Conservation (phyloP, 257 asterid species). For the Solanum infundibuliforme region DNA sequence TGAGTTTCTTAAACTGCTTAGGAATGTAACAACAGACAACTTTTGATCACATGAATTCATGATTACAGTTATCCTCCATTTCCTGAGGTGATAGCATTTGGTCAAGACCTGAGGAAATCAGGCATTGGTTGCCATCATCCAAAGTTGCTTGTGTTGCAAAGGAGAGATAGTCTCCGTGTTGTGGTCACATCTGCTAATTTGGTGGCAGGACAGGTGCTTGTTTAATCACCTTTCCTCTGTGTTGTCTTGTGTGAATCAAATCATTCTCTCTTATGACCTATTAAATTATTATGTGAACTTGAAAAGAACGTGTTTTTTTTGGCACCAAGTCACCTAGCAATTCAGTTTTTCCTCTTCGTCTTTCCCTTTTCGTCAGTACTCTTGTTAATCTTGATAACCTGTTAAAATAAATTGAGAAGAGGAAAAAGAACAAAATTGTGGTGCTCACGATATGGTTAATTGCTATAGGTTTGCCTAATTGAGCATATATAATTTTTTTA, state of each 20-base stretch:
- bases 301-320: background rate
- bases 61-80: conserved; percentile 70
- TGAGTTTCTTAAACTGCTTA: conserved; percentile 8
- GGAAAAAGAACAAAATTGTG: background rate
- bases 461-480: background rate
- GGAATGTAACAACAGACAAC: background rate
- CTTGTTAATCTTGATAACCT: background rate
- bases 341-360: background rate
- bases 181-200: conserved; percentile 83
- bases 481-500: background rate
- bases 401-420: background rate
- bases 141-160: conserved; percentile 67
- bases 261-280: background rate
- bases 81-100: conserved; percentile 89
- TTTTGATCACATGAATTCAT: conserved; percentile 14
- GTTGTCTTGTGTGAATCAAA: background rate
- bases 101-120: conserved; percentile 57
- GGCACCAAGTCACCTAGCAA: background rate
- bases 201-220: conserved; percentile 71
- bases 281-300: background rate
- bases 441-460: background rate
- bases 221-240: conserved; percentile 2
- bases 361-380: background rate
- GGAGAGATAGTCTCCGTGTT: conserved; percentile 66
- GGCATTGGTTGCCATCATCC: conserved; percentile 97